Conservation (phyloP, 75 land plant genomes). For the Sequoia sempervirens region DNA sequence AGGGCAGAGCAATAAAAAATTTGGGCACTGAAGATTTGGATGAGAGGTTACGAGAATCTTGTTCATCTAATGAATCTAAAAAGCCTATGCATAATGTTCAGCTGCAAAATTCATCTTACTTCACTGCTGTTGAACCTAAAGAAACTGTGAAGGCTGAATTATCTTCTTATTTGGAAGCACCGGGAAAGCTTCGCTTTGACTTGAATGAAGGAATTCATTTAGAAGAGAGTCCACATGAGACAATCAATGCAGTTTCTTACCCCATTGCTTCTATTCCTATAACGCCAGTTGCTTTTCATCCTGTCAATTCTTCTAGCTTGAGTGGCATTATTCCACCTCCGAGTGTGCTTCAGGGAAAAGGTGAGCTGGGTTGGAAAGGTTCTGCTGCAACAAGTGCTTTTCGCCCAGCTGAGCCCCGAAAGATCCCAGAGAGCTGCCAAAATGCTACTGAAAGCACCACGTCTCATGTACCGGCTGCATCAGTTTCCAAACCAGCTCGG, state of each 20-base stretch:
- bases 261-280: conserved; percentile 15
- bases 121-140: not conserved
- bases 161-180: not conserved
- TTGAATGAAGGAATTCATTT: conserved; percentile 37
- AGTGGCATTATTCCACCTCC: conserved; percentile 34
- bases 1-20: not conserved
- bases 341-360: conserved; percentile 16
- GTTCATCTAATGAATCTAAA: not conserved
- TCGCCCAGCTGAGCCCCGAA: conserved; percentile 51
- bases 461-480: not conserved
- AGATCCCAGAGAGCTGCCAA: conserved; percentile 26
- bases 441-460: conserved; percentile 22
- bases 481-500: conserved; percentile 3
- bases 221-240: conserved; percentile 31
- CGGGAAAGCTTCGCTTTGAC: conserved; percentile 26
- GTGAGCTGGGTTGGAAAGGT: conserved; percentile 55
- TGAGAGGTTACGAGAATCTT: not conserved
- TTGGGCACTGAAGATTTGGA: conserved; percentile 1
- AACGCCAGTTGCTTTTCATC: conserved; percentile 3
- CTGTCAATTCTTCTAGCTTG: conserved; percentile 1
- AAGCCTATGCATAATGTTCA: not conserved
- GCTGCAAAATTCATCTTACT: not conserved
- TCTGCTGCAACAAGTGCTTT: conserved; percentile 66
- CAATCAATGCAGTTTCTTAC: not conserved
- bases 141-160: not conserved